These are phyloP conservation scores for Hymenoscyphus linearis DNA, from an alignment of 2,329 filamentous ascomycete species.

Conservation along the genomic window DNA sequence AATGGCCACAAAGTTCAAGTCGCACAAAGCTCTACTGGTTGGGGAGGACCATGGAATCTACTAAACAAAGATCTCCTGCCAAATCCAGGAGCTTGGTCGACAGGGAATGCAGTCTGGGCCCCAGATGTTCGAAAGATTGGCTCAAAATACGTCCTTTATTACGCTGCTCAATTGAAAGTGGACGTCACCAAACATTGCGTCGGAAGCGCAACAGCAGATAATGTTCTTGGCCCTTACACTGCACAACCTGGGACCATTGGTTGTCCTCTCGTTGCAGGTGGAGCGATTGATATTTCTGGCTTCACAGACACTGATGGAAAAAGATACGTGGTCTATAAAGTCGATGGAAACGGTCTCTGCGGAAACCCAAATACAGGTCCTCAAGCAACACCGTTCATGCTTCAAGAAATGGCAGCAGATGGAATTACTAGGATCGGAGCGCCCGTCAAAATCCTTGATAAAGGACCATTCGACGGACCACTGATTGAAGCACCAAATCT, in stretches of 20 bases:
- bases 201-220: slow-evolving; percentile 46
- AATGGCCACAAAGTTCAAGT: slow-evolving; percentile 48
- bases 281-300: slow-evolving; percentile 58
- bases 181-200: slow-evolving; percentile 48
- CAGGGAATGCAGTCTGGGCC: slow-evolving; percentile 51
- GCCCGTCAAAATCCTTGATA: slow-evolving; percentile 43
- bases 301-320: slow-evolving; percentile 50
- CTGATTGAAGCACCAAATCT: slow-evolving; percentile 58
- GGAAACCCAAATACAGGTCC: slow-evolving; percentile 38
- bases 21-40: slow-evolving; percentile 37
- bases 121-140: slow-evolving; percentile 51
- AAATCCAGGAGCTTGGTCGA: slow-evolving; percentile 47
- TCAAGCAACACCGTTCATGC: slow-evolving; percentile 48
- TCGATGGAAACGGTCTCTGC: slow-evolving; percentile 57
- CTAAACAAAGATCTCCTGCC: slow-evolving; percentile 52
- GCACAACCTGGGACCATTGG: slow-evolving; percentile 32
- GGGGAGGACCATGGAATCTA: slow-evolving; percentile 42
- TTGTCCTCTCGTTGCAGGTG: slow-evolving; percentile 49
- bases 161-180: slow-evolving; percentile 43
- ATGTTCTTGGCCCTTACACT: slow-evolving; percentile 26
- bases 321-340: slow-evolving; percentile 59
- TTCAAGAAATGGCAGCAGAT: slow-evolving; percentile 47
- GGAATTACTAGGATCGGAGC: slow-evolving; percentile 49
- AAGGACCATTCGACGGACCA: slow-evolving; percentile 42
- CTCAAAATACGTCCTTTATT: slow-evolving; percentile 57